Conservation (phyloP, 441 rosid species). For the Biscutella laevigata region DNA sequence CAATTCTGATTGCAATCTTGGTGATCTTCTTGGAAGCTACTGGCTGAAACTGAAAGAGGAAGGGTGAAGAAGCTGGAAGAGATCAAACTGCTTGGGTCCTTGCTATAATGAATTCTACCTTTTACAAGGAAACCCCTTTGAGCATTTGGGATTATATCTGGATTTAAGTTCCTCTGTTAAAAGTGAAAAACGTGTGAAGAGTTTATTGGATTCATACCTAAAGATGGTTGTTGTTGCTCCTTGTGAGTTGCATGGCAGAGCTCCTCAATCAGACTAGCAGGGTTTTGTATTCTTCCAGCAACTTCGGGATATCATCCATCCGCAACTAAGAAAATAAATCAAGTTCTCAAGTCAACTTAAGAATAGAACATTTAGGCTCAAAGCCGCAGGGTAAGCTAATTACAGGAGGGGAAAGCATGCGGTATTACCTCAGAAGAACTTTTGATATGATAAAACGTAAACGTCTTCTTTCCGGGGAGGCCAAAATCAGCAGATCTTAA, state of each 20-base stretch:
- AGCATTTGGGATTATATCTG: not conserved
- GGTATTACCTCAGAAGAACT: constrained; percentile 63
- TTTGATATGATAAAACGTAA: constrained; percentile 65
- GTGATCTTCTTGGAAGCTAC: constrained; percentile 30
- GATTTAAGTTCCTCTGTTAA: not conserved
- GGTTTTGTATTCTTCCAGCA: constrained; percentile 66
- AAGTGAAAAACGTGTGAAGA: not conserved
- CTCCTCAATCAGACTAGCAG: constrained; percentile 33
- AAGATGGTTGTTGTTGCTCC: not conserved
- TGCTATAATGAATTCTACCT: constrained; percentile 11
- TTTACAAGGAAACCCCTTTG: not conserved
- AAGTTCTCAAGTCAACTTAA: not conserved
- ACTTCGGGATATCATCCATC: constrained; percentile 65
- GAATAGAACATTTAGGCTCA: not conserved
- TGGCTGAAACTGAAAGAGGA: constrained; percentile 46
- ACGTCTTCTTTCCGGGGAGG: constrained; percentile 35
- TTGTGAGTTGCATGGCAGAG: constrained; percentile 2
- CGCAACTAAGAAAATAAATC: constrained; percentile 44
- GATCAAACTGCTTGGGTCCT: constrained; percentile 35
- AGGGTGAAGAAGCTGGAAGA: constrained; percentile 57
- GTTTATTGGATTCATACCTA: constrained; percentile 7
- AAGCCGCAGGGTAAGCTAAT: constrained; percentile 1
- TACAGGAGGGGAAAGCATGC: not conserved
- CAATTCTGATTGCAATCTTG: not conserved
- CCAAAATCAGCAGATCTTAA: constrained; percentile 30